Conservation (phyloP, 2,329 filamentous ascomycete species). For the Fusarium nanum region DNA sequence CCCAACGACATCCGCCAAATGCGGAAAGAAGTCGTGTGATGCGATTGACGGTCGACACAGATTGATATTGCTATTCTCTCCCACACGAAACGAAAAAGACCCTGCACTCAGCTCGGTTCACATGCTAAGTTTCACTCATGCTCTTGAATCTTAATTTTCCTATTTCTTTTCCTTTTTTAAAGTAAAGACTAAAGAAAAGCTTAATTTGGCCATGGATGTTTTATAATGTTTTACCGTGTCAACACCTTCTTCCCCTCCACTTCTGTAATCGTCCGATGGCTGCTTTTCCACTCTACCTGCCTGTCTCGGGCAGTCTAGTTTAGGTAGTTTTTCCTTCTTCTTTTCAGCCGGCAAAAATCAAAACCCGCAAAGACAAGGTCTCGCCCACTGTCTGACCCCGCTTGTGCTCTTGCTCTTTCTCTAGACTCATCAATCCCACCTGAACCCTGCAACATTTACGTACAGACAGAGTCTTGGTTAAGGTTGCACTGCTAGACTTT, state of each 20-base stretch:
- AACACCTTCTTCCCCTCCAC: not conserved
- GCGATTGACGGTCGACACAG: not conserved
- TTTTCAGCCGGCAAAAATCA: not conserved
- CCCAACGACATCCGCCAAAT: constrained; percentile 32
- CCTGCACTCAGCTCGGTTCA: constrained; percentile 13
- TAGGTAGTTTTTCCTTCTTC: not conserved
- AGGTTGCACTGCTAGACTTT: not conserved
- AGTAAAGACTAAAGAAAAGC: constrained; percentile 21
- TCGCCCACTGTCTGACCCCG: constrained; percentile 12
- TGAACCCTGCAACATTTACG: constrained; percentile 15
- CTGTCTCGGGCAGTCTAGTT: not conserved
- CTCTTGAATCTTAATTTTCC: not conserved
- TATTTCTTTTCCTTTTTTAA: not conserved
- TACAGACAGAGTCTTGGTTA: constrained; percentile 1
- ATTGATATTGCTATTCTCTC: not conserved
- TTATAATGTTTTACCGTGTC: not conserved
- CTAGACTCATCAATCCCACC: not conserved
- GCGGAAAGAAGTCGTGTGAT: constrained; percentile 43
- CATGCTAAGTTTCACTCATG: constrained; percentile 7
- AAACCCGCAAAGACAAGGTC: constrained; percentile 3
- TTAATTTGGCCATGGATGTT: constrained; percentile 1
- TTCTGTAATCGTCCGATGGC: not conserved
- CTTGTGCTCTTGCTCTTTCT: constrained; percentile 8
- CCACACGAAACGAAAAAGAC: constrained; percentile 3
- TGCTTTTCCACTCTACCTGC: not conserved